These are phyloP conservation scores for Dichotomopilus funicola DNA, from an alignment of 2,329 filamentous ascomycete species.

Conservation along the genomic window DNA sequence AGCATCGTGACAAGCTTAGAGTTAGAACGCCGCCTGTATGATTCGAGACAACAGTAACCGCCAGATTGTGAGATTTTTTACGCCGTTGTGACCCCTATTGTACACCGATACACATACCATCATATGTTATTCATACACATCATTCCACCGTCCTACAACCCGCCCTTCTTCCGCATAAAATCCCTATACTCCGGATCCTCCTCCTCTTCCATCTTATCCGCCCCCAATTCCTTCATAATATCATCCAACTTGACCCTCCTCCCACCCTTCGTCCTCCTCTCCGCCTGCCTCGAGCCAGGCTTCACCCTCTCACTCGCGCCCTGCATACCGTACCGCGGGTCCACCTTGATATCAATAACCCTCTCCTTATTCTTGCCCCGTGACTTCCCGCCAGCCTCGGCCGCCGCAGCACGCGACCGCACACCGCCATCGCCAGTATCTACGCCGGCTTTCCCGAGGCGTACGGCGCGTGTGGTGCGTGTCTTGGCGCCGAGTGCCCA, in stretches of 20 bases:
- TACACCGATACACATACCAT: too few species aligned
- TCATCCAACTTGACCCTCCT: slow-evolving; percentile 33
- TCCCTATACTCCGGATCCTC: slow-evolving; percentile 19
- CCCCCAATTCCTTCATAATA: slow-evolving; percentile 34
- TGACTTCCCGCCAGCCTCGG: slow-evolving; percentile 8
- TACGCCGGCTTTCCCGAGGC: slow-evolving; percentile 45
- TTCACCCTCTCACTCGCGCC: slow-evolving; percentile 33
- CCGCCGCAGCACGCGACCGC: slow-evolving; percentile 30
- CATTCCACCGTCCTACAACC: background rate
- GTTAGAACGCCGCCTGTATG: too few species aligned
- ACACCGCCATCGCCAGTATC: slow-evolving; percentile 41
- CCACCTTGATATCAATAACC: slow-evolving; percentile 35
- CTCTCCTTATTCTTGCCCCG: slow-evolving; percentile 31
- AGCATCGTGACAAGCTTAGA: too few species aligned
- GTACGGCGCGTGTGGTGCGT: slow-evolving; percentile 54
- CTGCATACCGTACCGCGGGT: slow-evolving; percentile 32
- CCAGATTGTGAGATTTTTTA: too few species aligned
- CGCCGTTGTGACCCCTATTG: too few species aligned
- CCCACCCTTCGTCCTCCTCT: slow-evolving; percentile 38
- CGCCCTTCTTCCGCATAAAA: slow-evolving; percentile 14
- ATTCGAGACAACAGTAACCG: too few species aligned
- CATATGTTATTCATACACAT: background rate
- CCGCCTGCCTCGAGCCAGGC: slow-evolving; percentile 25
- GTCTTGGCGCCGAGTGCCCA: slow-evolving; percentile 96
- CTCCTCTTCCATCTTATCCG: slow-evolving; percentile 11